Evolutionary conservation across 2,329 filamentous ascomycete species (phyloP), one percentile per base, ranked within the genome.

Genomic region (Incumbomyces delicatus): DNA sequence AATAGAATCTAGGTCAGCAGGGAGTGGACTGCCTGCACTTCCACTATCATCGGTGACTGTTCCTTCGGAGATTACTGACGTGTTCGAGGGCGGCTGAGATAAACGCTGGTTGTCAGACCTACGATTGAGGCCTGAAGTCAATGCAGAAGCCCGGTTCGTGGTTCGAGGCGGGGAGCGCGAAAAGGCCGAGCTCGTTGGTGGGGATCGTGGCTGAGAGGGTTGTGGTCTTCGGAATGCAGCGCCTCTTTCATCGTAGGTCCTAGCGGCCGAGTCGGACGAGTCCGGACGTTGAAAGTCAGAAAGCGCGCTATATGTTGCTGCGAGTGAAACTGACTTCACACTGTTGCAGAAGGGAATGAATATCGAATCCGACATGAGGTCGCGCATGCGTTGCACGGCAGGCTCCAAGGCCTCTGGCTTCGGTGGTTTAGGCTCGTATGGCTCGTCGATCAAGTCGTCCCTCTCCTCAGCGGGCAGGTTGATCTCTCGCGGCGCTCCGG

Each of bases 281-380:
- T 68, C 60, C 59, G 61, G 66, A 50, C 59, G 67, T 56, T 58
- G 66, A 56, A 61, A 73, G 60, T 55, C 54, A 6, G 61, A 67
- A 63, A 57, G 65, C 54, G 37, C 62, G 61, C 34, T 63, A 37
- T 59, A 62, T 38, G 70, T 66, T 35, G 62, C 57, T n/a, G 75
- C 69, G 29, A 63, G 61, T 1, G 69, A 67, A 37, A 73, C 69
- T 1, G 71, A 67, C 49, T 71, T 72, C 40, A 74, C 68, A 52
- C 73, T 77, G 65, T 95, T 90, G 45, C 96, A 74, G 61, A 96
- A 98, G 0, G 90, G 89, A 1, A 95, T 81, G 43, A 96, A 73
- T 0, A 96, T 86, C 2, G 89, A 95, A 63, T 96, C 92, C 58
- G 95, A 94, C 89, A 98, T 96, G 47, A 98, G 72, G 57, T 96